Conservation (phyloP, 345 rosid species). For the Cardamine resedifolia region DNA sequence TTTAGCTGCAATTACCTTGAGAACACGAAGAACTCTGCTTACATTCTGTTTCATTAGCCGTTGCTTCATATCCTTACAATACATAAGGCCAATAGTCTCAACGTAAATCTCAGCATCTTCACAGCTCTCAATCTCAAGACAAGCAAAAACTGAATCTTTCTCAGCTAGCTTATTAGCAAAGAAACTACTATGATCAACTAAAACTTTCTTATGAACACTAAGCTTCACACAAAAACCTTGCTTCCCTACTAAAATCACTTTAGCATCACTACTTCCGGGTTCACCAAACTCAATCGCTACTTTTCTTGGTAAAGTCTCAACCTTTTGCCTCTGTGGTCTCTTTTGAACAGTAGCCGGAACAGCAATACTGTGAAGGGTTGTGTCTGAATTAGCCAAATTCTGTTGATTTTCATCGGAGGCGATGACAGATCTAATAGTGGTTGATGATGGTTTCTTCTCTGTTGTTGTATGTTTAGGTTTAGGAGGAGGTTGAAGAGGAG, state of each 20-base stretch:
- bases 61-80: conserved; percentile 96
- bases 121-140: conserved; percentile 78
- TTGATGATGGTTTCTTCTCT: conserved; percentile 59
- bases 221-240: conserved; percentile 96
- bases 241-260: conserved; percentile 80
- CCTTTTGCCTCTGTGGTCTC: conserved; percentile 64
- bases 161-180: conserved; percentile 70
- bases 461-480: conserved; percentile 34
- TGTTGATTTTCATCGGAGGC: conserved; percentile 54
- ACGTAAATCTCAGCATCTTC: conserved; percentile 91
- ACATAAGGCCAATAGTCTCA: conserved; percentile 94
- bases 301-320: conserved; percentile 82
- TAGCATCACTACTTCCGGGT: conserved; percentile 82
- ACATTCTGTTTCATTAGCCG: conserved; percentile 88
- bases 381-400: conserved; percentile 12
- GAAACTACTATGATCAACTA: conserved; percentile 66
- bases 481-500: conserved; percentile 47
- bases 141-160: conserved; percentile 54
- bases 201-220: conserved; percentile 77
- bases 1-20: conserved; percentile 61
- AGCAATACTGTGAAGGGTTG: conserved; percentile 40
- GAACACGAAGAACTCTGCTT: conserved; percentile 76
- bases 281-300: conserved; percentile 95
- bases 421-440: conserved; percentile 53
- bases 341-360: conserved; percentile 56